Conservation (phyloP, 2,329 filamentous ascomycete genomes). For the Fusarium irregulare region DNA sequence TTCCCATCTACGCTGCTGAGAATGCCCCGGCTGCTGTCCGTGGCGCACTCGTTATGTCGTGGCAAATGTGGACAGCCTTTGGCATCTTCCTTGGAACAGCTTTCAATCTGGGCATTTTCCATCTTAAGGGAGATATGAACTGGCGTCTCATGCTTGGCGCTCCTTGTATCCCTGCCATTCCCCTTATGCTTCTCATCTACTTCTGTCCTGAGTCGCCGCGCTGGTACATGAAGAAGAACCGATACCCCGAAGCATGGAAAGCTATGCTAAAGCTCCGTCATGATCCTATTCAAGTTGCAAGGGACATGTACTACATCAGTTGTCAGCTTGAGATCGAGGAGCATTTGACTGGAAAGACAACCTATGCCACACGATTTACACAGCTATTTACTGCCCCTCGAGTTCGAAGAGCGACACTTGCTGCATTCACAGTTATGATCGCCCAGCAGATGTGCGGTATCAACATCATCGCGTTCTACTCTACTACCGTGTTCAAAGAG, state of each 20-base stretch:
- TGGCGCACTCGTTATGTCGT: conserved; percentile 65
- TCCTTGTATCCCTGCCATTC: conserved; percentile 73
- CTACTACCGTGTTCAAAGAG: conserved; percentile 60
- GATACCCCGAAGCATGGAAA: not conserved
- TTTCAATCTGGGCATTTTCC: conserved; percentile 72
- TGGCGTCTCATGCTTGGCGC: conserved; percentile 75
- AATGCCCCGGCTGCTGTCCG: conserved; percentile 64
- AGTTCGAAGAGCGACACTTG: conserved; percentile 56
- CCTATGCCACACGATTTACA: not conserved
- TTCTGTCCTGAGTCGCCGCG: conserved; percentile 74
- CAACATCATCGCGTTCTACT: conserved; percentile 61
- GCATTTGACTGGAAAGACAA: not conserved
- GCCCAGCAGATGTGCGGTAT: conserved; percentile 45
- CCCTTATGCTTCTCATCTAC: conserved; percentile 66
- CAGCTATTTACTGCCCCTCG: conserved; percentile 51
- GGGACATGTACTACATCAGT: conserved; percentile 1
- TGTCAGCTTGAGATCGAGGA: not conserved
- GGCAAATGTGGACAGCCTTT: conserved; percentile 67
- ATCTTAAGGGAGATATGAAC: conserved; percentile 66
- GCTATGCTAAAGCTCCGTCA: not conserved
- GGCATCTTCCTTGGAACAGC: conserved; percentile 74
- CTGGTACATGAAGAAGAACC: conserved; percentile 72
- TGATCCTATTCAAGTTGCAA: not conserved
- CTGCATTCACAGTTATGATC: conserved; percentile 48
- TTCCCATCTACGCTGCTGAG: conserved; percentile 66